A percentile compares a stretch with the other conserved stretches of the same genome.
Evolutionary conservation across 495 filamentous ascomycete species (phyloP).

Genomic region (Choiromyces venosus): DNA sequence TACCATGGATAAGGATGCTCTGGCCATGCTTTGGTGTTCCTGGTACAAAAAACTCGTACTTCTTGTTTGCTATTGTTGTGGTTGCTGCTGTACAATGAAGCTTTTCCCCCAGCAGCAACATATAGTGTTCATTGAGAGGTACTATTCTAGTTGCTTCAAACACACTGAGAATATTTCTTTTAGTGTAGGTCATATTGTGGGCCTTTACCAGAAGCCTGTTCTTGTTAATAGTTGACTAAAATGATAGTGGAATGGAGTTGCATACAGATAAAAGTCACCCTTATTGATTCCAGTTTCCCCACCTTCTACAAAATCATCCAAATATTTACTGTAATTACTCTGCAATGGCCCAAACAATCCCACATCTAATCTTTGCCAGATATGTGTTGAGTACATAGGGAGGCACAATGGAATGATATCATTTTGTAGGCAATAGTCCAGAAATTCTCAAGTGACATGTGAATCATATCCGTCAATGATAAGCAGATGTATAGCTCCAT

Average conservation of each 20-base stretch:
- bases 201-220: constrained; percentile 7
- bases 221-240: not conserved
- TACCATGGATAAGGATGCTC: too few relatives aligned
- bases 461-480: constrained; percentile 23
- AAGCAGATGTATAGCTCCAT: constrained; percentile 3
- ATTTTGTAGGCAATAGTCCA: constrained; percentile 19
- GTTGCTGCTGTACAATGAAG: too few relatives aligned
- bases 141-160: not conserved
- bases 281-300: constrained; percentile 16
- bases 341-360: constrained; percentile 10
- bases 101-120: not conserved
- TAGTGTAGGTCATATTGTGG: not conserved
- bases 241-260: too few relatives aligned
- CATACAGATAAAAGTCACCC: constrained; percentile 5
- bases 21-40: too few relatives aligned
- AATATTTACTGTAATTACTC: constrained; percentile 6
- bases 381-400: constrained; percentile 18
- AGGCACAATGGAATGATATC: constrained; percentile 24
- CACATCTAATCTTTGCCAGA: constrained; percentile 19
- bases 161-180: constrained; percentile 1
- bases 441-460: too few relatives aligned
- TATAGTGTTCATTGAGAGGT: not conserved
- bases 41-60: too few relatives aligned
- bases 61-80: too few relatives aligned
- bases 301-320: constrained; percentile 16